phyloP scores from a whole-genome alignment of 106 monocot species.

The Allium sativum region DNA sequence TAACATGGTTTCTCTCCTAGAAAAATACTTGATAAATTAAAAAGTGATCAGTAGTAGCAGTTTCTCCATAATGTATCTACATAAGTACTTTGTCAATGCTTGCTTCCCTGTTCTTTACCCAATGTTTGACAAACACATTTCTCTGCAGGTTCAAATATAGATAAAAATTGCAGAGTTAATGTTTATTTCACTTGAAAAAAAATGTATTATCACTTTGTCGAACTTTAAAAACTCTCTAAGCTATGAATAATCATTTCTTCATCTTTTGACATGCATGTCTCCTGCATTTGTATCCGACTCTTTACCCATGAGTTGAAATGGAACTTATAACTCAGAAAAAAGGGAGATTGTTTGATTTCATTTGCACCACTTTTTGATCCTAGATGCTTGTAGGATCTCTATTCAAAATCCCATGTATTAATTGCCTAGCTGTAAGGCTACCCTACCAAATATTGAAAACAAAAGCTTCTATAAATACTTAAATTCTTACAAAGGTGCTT shows the following conservation, averaged over 20 bases:
- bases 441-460: slow-evolving; percentile 42
- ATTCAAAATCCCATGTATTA: slow-evolving; percentile 76
- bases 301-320: slow-evolving; percentile 39
- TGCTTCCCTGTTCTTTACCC: no score
- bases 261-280: slow-evolving; percentile 30
- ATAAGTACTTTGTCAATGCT: no score
- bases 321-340: slow-evolving; percentile 81
- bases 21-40: no score
- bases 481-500: background rate
- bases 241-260: slow-evolving; percentile 27
- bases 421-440: slow-evolving; percentile 73
- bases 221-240: slow-evolving; percentile 52
- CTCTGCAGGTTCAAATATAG: no score
- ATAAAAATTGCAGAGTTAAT: no score
- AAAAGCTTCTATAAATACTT: background rate
- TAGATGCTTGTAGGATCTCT: slow-evolving; percentile 69
- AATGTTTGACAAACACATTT: no score
- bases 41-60: no score
- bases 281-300: slow-evolving; percentile 30
- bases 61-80: no score
- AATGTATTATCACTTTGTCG: background rate
- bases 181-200: no score
- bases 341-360: slow-evolving; percentile 86
- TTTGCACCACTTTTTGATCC: slow-evolving; percentile 74
- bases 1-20: no score